These are phyloP conservation scores for Melaleuca quinquenervia DNA, from an alignment of 345 rosid species.

Conservation along the genomic window DNA sequence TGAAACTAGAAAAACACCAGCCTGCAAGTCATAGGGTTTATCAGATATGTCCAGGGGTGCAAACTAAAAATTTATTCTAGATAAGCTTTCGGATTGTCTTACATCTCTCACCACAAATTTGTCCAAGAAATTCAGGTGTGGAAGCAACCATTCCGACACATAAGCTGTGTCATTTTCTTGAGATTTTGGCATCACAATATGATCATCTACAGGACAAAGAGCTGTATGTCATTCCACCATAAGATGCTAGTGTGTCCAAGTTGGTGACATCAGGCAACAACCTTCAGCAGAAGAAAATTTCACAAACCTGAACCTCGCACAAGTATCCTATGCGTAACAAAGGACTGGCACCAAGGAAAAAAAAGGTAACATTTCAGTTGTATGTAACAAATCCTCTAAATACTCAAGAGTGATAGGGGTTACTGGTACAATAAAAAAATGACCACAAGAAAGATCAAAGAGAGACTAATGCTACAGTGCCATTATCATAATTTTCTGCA, in stretches of 20 bases:
- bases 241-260: not conserved
- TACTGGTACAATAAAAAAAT: not conserved
- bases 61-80: not conserved
- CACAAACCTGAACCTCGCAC: slow-evolving; percentile 35
- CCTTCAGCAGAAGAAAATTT: not conserved
- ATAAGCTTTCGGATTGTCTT: slow-evolving; percentile 5
- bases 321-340: slow-evolving; percentile 58
- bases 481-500: not conserved
- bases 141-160: slow-evolving; percentile 51
- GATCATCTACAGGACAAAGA: slow-evolving; percentile 25
- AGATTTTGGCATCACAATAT: not conserved
- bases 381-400: not conserved
- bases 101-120: slow-evolving; percentile 46
- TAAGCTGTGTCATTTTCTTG: slow-evolving; percentile 8
- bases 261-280: not conserved
- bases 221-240: not conserved
- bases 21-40: not conserved
- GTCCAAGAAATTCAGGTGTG: slow-evolving; percentile 33
- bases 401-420: not conserved
- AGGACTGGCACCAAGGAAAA: slow-evolving; percentile 34
- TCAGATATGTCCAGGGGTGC: not conserved
- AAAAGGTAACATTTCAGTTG: not conserved
- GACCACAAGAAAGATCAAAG: not conserved
- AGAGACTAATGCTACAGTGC: not conserved
- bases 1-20: slow-evolving; percentile 4